Percentiles rank a stretch among this genome's conserved stretches.
These are phyloP conservation scores for Fusarium newnesense DNA, from an alignment of 2,329 filamentous ascomycete genomes.

Conservation along the genomic window DNA sequence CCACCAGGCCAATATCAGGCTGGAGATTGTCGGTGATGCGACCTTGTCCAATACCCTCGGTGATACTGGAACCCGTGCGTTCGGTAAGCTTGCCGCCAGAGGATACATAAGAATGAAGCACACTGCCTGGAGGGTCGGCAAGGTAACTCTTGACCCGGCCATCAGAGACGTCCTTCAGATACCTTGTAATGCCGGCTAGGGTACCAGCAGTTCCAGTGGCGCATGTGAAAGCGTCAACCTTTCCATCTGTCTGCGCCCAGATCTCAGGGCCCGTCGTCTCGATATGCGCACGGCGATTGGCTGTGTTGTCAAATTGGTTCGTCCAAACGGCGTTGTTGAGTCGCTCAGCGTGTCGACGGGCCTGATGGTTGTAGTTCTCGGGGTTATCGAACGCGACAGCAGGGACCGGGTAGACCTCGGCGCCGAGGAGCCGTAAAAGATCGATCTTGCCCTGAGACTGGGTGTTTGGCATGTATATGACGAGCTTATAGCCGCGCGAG, in stretches of 20 bases:
- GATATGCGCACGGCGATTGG: slow-evolving; percentile 92
- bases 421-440: slow-evolving; percentile 87
- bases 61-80: slow-evolving; percentile 86
- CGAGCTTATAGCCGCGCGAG: slow-evolving; percentile 88
- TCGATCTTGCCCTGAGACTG: slow-evolving; percentile 99
- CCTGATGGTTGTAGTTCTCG: slow-evolving; percentile 98
- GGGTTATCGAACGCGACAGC: slow-evolving; percentile 96
- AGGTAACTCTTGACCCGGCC: slow-evolving; percentile 88
- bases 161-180: slow-evolving; percentile 82
- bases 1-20: slow-evolving; percentile 84
- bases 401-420: slow-evolving; percentile 95
- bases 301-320: slow-evolving; percentile 97
- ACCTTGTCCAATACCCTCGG: slow-evolving; percentile 97
- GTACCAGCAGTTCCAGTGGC: slow-evolving; percentile 94
- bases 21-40: slow-evolving; percentile 94
- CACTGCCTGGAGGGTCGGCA: slow-evolving; percentile 92
- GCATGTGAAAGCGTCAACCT: slow-evolving; percentile 93
- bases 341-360: slow-evolving; percentile 84
- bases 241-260: slow-evolving; percentile 89
- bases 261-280: slow-evolving; percentile 98
- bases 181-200: slow-evolving; percentile 87
- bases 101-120: slow-evolving; percentile 90
- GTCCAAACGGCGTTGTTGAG: slow-evolving; percentile 96
- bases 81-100: slow-evolving; percentile 87
- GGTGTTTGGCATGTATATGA: slow-evolving; percentile 99